These are phyloP conservation scores for Diaporthe sp. DNA, from an alignment of 2,329 filamentous ascomycete genomes.

Conservation along the genomic window DNA sequence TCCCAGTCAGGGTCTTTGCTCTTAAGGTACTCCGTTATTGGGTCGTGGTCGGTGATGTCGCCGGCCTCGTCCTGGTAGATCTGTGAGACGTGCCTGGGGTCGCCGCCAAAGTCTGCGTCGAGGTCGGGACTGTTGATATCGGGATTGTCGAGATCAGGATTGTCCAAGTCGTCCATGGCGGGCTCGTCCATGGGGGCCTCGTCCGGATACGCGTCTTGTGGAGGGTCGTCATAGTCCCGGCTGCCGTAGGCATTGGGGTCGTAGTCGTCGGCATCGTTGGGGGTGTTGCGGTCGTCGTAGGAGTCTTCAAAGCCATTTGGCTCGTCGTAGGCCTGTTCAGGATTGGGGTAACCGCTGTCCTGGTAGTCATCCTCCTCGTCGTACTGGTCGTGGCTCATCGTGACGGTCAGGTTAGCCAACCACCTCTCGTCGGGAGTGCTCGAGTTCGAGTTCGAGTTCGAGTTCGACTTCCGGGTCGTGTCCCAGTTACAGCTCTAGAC, in stretches of 20 bases:
- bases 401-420: constrained; percentile 12
- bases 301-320: constrained; percentile 24
- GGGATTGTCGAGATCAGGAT: constrained; percentile 3
- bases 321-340: constrained; percentile 32
- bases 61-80: constrained; percentile 38
- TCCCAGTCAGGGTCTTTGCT: constrained; percentile 77
- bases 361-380: constrained; percentile 25
- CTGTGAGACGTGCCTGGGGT: constrained; percentile 40
- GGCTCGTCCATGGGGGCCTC: neutral
- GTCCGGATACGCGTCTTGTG: constrained; percentile 36
- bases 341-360: constrained; percentile 28
- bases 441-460: neutral
- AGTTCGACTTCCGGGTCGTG: neutral
- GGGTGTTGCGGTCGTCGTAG: constrained; percentile 30
- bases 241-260: constrained; percentile 20
- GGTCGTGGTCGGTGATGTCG: constrained; percentile 35
- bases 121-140: neutral
- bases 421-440: neutral
- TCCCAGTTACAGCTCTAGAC: neutral
- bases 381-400: constrained; percentile 37
- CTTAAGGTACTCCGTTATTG: constrained; percentile 60
- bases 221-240: constrained; percentile 34
- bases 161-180: constrained; percentile 1
- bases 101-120: constrained; percentile 15
- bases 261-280: constrained; percentile 34